A percentile compares a stretch with the other conserved stretches of the same genome.
phyloP scores from a whole-genome alignment of 2,329 filamentous ascomycete species.

The Phyllosticta citrichinensis region DNA sequence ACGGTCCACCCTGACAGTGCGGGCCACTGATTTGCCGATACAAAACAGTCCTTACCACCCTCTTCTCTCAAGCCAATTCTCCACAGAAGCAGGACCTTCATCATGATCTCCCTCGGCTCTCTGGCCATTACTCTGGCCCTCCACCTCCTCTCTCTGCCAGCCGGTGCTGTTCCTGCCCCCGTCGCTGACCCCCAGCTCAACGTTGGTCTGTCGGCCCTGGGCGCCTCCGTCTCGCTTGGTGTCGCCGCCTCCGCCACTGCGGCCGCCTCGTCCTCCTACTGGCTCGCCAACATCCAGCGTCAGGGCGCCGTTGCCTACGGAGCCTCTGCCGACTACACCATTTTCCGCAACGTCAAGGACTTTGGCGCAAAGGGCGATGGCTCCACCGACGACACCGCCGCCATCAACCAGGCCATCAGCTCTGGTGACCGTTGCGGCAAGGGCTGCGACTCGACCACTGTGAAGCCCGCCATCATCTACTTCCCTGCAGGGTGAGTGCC shows the following conservation, averaged over 20 bases:
- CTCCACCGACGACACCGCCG: constrained; percentile 69
- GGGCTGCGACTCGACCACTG: constrained; percentile 74
- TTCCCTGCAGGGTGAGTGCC: constrained; percentile 59
- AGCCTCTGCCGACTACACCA: constrained; percentile 48
- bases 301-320: constrained; percentile 60
- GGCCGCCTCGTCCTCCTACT: constrained; percentile 43
- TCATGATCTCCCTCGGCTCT: constrained; percentile 29
- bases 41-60: constrained; percentile 1
- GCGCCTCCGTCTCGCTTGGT: constrained; percentile 16
- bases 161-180: constrained; percentile 16
- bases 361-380: constrained; percentile 46
- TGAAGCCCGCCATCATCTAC: constrained; percentile 79
- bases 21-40: constrained; percentile 11
- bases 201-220: constrained; percentile 17
- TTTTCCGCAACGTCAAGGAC: constrained; percentile 41
- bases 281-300: constrained; percentile 60
- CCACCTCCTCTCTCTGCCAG: constrained; percentile 20
- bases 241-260: constrained; percentile 4
- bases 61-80: not conserved
- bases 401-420: constrained; percentile 76
- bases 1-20: constrained; percentile 2
- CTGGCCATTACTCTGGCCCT: constrained; percentile 28
- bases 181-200: constrained; percentile 10
- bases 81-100: constrained; percentile 15
- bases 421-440: constrained; percentile 70